A percentile compares a stretch with the other conserved stretches of the same genome.
phyloP scores from a whole-genome alignment of 176 grass and related monocot genomes.

The Carex scoparia region DNA sequence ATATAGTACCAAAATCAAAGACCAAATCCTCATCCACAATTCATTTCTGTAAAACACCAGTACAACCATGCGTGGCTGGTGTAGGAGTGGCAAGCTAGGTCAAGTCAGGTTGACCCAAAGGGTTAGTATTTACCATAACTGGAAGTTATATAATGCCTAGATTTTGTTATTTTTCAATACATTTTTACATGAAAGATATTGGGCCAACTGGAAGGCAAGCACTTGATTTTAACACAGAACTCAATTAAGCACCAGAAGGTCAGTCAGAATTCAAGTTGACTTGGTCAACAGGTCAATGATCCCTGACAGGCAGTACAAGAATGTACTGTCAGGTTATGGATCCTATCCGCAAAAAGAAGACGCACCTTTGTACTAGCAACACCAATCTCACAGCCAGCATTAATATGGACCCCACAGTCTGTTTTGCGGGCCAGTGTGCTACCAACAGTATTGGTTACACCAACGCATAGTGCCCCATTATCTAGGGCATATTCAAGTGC shows the following conservation, averaged over 20 bases:
- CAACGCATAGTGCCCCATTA: constrained; percentile 84
- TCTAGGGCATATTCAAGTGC: constrained; percentile 84
- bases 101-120: background rate
- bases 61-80: background rate
- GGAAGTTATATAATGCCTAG: background rate
- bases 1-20: background rate
- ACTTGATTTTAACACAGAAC: background rate
- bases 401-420: constrained; percentile 88
- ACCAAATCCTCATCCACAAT: background rate
- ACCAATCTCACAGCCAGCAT: constrained; percentile 94
- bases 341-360: background rate
- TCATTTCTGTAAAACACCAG: background rate
- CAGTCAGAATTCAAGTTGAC: background rate
- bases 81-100: background rate
- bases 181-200: background rate
- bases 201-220: background rate
- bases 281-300: background rate
- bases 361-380: constrained; percentile 89
- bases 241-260: background rate
- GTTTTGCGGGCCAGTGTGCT: constrained; percentile 88
- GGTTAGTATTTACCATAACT: background rate
- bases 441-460: constrained; percentile 89
- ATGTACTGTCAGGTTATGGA: background rate
- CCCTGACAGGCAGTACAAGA: background rate
- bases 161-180: background rate